Conservation (phyloP, 176 grass and related monocot species). For the Triticum timopheevii region DNA sequence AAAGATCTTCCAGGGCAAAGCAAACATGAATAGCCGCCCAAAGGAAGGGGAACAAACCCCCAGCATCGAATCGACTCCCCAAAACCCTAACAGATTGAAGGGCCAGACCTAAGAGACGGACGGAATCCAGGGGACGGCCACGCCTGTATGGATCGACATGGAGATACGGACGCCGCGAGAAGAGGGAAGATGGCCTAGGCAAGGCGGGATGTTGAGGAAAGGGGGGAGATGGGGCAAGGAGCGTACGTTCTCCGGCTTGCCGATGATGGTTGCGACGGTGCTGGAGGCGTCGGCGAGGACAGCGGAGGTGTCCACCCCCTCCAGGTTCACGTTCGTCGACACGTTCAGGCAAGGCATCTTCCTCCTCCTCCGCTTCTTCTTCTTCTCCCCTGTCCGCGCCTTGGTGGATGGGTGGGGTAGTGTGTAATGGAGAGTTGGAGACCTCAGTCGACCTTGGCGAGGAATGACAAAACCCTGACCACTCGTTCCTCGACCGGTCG, state of each 20-base stretch:
- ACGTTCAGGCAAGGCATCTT: conserved; percentile 90
- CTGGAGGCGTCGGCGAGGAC: conserved; percentile 65
- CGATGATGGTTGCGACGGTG: conserved; percentile 66
- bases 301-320: conserved; percentile 74
- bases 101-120: not conserved
- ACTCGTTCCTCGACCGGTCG: not conserved
- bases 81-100: not conserved
- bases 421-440: not conserved
- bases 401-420: not conserved
- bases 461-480: conserved; percentile 7
- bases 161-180: not conserved
- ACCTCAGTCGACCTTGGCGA: not conserved
- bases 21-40: not conserved
- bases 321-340: conserved; percentile 82
- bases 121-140: not conserved
- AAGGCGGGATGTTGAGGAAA: no score
- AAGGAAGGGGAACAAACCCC: not conserved
- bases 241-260: conserved; percentile 77
- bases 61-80: not conserved
- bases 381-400: not conserved
- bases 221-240: not conserved
- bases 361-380: not conserved
- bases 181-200: not conserved
- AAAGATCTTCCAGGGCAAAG: not conserved
- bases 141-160: not conserved